Base-by-base conservation (phyloP, 805 yeast genomes). In the Saccharomyces jurei region DNA sequence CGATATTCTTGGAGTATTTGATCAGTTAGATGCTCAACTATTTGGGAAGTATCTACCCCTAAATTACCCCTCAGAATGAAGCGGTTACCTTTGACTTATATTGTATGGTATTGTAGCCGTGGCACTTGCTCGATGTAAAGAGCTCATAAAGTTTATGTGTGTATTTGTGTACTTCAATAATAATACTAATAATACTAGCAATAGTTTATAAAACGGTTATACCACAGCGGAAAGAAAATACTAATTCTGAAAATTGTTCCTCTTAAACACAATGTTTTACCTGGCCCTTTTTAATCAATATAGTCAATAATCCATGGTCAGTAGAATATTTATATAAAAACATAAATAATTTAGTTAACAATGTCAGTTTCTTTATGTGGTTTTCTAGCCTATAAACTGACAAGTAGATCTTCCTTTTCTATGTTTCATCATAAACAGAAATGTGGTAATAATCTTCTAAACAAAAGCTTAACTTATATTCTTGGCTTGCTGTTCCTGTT, bases 1-100 rank as follows among this genome's bases (percentile, higher is more conserved):
- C 22, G 22, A 87, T 62, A 77, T 87, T 57, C 89, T 94, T 1
- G 94, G 96, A 4, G 84, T 87, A 47, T 86, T 89, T 76, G 96
- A 89, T 67, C 87, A 85, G 60, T 70, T 89, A 49, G 97, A 89
- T 66, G 81, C 88, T 64, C 91, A 88, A 64, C 77, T 89, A 21
- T 89, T 89, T 74, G 97, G 96, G 1, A 73, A 87, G 44, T 84
- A 86, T 27, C 49, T 51, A 11, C 44, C 44, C 9, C 10, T 36
- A n/a, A 36, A 36, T 21, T 36, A 36, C 25, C 44, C 44, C 11
- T 36, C 44, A 3, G 44, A 36, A 36, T 36, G 44, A 36, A 17
- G 10, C 13, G 4, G 4, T 31, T 36, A n/a, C 17, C 10, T 36
- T 17, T 36, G 44, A 17, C 3, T 17, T 36, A 36, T n/a, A 32